Base-by-base conservation (phyloP, 441 rosid species). In the Jatropha podagrica region DNA sequence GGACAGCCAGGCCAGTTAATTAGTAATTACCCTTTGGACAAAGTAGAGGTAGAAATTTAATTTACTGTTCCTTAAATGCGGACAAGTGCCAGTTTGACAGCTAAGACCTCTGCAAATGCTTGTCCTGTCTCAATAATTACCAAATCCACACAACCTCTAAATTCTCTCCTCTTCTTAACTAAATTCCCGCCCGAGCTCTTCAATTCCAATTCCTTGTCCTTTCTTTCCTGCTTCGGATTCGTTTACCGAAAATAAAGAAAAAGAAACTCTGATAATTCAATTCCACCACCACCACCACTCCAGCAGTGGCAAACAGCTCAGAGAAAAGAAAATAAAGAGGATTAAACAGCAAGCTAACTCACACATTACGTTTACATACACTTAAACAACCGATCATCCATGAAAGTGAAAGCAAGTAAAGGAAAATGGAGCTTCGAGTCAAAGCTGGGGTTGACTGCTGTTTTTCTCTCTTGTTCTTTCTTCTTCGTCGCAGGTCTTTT, bases 401-500 rank as follows among this genome's bases (percentile, higher is more conserved):
- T 82, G 86, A 86, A 81, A 83, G 48, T 54, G 20, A 83, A 79
- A 78, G 27, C 59, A 2, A 60, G 76, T 61, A 83, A 76, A 73
- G 82, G 77, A 68, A 77, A 63, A 65, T 82, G 85, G 82, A 76
- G 52, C 68, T 62, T 74, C 49, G 84, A 72, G 74, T 69, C 84
- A 46, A 88, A 83, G 83, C 76, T 87, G 11, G 76, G 78, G 18
- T 76, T 84, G 3, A 82, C 86, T 10, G 79, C 74, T 23, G 81
- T 84, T 49, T 55, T 85, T 71, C 37, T 89, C n/a, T 80, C 81
- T 40, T 88, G 78, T 80, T 77, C 68, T 38, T 80, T 82, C 80
- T 83, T 87, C 87, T 88, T 90, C 83, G 13, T 89, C 52, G 86
- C 81, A 40, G 91, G 92, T 72, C 79, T 83, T 66, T 79, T 80